Conservation (phyloP, 257 asterid genomes). For the Gentiana straminea region DNA sequence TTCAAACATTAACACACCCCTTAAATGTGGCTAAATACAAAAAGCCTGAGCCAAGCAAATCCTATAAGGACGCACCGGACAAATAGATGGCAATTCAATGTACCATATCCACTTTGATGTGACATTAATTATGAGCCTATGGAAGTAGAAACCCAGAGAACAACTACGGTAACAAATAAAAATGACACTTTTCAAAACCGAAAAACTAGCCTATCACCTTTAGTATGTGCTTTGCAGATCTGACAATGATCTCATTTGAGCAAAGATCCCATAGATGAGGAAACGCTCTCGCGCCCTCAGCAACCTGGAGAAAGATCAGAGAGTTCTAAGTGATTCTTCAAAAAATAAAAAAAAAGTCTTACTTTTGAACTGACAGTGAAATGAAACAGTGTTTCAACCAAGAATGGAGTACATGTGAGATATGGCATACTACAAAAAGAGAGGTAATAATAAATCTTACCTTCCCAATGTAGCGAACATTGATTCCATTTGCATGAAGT, state of each 20-base stretch:
- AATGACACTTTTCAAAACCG: constrained; percentile 8
- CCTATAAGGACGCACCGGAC: too few relatives aligned
- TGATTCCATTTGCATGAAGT: constrained; percentile 91
- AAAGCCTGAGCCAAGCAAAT: too few relatives aligned
- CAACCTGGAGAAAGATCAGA: constrained; percentile 43
- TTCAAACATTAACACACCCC: too few relatives aligned
- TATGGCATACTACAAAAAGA: background rate
- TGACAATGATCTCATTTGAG: constrained; percentile 68
- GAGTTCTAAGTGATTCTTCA: background rate
- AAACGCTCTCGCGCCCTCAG: constrained; percentile 73
- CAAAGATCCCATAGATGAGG: constrained; percentile 94
- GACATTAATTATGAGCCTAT: too few relatives aligned
- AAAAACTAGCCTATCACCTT: constrained; percentile 44
- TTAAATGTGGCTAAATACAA: too few relatives aligned
- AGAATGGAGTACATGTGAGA: background rate
- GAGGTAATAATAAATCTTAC: constrained; percentile 27
- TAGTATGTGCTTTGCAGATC: constrained; percentile 84
- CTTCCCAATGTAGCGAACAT: constrained; percentile 78
- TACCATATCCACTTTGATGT: too few relatives aligned
- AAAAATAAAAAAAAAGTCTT: background rate
- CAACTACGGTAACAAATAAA: background rate
- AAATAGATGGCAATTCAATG: too few relatives aligned
- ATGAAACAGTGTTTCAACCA: background rate
- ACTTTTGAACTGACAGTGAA: background rate
- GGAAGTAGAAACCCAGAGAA: too few relatives aligned